phyloP scores from a whole-genome alignment of 345 rosid genomes.

The Eucalyptus pauciflora region DNA sequence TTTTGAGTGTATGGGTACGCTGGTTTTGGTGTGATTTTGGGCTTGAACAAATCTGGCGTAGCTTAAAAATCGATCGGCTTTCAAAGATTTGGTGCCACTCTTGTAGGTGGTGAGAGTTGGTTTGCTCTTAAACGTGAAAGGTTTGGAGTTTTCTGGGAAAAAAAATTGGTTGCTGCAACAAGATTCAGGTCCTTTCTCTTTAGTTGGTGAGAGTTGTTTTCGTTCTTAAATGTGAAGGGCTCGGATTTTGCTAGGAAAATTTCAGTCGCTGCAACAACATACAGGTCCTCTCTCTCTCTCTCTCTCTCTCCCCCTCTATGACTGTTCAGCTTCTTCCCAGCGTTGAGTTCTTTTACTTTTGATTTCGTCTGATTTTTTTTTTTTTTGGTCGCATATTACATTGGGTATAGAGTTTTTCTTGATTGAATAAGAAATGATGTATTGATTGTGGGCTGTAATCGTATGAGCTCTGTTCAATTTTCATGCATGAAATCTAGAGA shows the following conservation, averaged over 20 bases:
- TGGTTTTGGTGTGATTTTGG: not conserved
- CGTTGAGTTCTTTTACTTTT: not conserved
- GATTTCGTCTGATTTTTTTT: not conserved
- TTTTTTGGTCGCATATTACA: not conserved
- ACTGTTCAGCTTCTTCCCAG: not conserved
- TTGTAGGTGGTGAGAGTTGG: not conserved
- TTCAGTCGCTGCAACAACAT: not conserved
- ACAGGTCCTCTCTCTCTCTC: not conserved
- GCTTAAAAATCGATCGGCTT: not conserved
- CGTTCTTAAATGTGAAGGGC: not conserved
- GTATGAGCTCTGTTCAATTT: not conserved
- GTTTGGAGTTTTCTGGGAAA: not conserved
- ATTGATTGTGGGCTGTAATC: not conserved
- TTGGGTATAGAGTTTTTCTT: not conserved
- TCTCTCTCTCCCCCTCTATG: not conserved
- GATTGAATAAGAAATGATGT: not conserved
- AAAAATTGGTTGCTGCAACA: not conserved
- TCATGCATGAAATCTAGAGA: not conserved
- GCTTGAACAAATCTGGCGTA: not conserved
- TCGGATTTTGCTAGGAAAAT: not conserved
- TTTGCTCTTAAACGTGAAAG: not conserved
- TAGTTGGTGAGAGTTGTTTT: not conserved
- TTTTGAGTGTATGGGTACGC: not conserved
- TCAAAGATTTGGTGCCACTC: not conserved
- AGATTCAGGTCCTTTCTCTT: not conserved